These are phyloP conservation scores for Cytidiella melzeri DNA, from an alignment of 768 basidiomycete genomes.

Conservation along the genomic window DNA sequence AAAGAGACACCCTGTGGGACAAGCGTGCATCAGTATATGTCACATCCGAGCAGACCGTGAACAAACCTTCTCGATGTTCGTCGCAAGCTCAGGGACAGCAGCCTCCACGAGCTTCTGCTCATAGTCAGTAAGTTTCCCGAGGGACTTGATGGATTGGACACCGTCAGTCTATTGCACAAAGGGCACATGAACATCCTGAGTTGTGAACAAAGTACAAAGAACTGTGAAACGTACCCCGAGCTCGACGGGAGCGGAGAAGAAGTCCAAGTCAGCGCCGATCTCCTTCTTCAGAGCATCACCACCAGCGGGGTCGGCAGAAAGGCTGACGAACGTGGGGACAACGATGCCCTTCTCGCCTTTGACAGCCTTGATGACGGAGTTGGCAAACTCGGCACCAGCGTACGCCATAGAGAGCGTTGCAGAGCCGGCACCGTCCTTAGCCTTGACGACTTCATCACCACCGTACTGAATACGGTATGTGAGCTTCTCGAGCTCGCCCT, in stretches of 20 bases:
- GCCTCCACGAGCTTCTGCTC: constrained; percentile 77
- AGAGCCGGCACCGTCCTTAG: constrained; percentile 90
- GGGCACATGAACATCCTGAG: constrained; percentile 5
- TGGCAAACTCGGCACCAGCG: constrained; percentile 86
- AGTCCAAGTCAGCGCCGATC: constrained; percentile 70
- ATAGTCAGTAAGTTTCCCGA: constrained; percentile 65
- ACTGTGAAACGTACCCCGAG: constrained; percentile 65
- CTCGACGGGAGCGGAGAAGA: constrained; percentile 85
- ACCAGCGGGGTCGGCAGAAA: constrained; percentile 63
- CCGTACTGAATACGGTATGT: constrained; percentile 90
- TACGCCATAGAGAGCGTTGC: constrained; percentile 98
- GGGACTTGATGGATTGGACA: constrained; percentile 72
- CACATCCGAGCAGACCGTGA: neutral
- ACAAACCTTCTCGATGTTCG: constrained; percentile 66
- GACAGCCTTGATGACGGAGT: constrained; percentile 75
- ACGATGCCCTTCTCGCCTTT: constrained; percentile 86
- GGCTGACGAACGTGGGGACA: constrained; percentile 80
- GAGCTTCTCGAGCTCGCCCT: constrained; percentile 49
- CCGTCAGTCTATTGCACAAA: constrained; percentile 81
- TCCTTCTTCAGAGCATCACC: constrained; percentile 72
- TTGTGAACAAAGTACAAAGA: neutral
- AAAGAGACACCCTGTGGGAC: constrained; percentile 24
- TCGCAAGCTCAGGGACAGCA: constrained; percentile 72
- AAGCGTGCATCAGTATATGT: neutral
- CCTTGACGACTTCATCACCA: constrained; percentile 97